These are phyloP conservation scores for Fusarium newnesense DNA, from an alignment of 2,329 filamentous ascomycete genomes.

Conservation along the genomic window DNA sequence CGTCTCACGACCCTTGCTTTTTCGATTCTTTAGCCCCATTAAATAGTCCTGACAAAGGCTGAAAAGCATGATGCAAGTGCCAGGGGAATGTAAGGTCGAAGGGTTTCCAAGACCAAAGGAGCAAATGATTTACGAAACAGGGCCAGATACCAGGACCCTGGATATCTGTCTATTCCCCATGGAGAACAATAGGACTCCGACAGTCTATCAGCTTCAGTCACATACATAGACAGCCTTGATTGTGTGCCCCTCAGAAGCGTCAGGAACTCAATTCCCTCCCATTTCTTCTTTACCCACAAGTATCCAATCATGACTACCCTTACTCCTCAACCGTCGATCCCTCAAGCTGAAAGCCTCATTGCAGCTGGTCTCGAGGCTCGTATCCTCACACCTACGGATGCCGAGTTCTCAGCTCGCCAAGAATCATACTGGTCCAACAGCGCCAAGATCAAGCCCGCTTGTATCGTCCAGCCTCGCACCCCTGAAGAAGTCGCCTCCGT, in stretches of 20 bases:
- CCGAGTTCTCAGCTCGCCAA: slow-evolving; percentile 23
- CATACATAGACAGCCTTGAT: not conserved
- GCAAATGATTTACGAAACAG: not conserved
- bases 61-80: not conserved
- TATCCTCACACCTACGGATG: slow-evolving; percentile 9
- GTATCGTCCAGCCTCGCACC: slow-evolving; percentile 22
- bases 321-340: not conserved
- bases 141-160: not conserved
- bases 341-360: slow-evolving; percentile 10
- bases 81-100: not conserved
- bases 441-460: slow-evolving; percentile 28
- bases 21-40: not conserved
- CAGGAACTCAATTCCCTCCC: not conserved
- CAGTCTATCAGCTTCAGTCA: not conserved
- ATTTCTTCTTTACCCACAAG: not conserved
- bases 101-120: not conserved
- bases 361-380: slow-evolving; percentile 19
- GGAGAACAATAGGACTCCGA: not conserved
- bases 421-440: slow-evolving; percentile 36
- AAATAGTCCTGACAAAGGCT: not conserved
- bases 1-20: not conserved
- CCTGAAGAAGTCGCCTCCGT: slow-evolving; percentile 10
- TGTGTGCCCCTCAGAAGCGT: not conserved
- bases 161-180: not conserved
- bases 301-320: slow-evolving; percentile 10